phyloP scores from a whole-genome alignment of 768 basidiomycete genomes.

The Mycena rebaudengoi region DNA sequence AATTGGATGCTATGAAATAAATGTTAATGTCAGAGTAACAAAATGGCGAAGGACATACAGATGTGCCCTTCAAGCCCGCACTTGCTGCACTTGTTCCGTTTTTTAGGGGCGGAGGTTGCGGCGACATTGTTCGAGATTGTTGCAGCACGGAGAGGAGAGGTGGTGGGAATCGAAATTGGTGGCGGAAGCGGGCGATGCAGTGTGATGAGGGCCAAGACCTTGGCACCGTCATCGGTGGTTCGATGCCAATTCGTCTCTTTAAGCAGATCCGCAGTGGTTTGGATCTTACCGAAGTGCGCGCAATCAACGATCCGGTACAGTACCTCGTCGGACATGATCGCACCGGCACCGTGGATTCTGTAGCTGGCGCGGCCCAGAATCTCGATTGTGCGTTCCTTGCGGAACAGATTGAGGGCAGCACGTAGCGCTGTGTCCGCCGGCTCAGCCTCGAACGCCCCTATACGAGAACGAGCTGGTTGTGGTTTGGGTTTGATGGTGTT shows the following conservation, averaged over 20 bases:
- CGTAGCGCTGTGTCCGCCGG: background rate
- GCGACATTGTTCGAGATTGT: background rate
- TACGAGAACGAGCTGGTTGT: background rate
- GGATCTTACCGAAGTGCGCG: background rate
- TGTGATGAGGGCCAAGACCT: background rate
- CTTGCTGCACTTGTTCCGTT: background rate
- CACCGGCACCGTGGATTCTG: background rate
- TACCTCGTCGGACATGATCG: constrained; percentile 3
- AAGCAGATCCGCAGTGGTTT: background rate
- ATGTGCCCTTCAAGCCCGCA: background rate
- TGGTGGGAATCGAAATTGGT: background rate
- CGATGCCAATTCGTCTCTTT: constrained; percentile 1
- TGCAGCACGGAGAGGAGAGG: background rate
- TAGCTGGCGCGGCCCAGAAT: background rate
- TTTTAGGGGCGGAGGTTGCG: background rate
- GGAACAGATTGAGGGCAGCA: background rate
- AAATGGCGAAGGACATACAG: background rate
- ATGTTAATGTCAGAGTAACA: background rate
- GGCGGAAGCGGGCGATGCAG: background rate
- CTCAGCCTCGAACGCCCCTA: background rate
- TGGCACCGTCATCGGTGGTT: background rate
- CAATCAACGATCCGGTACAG: constrained; percentile 3
- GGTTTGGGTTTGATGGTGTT: background rate
- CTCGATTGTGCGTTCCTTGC: background rate
- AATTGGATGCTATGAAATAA: background rate